Evolutionary conservation across 352 stramenopile genomes (phyloP).

Genomic region (Globisporangium takayamanum): DNA sequence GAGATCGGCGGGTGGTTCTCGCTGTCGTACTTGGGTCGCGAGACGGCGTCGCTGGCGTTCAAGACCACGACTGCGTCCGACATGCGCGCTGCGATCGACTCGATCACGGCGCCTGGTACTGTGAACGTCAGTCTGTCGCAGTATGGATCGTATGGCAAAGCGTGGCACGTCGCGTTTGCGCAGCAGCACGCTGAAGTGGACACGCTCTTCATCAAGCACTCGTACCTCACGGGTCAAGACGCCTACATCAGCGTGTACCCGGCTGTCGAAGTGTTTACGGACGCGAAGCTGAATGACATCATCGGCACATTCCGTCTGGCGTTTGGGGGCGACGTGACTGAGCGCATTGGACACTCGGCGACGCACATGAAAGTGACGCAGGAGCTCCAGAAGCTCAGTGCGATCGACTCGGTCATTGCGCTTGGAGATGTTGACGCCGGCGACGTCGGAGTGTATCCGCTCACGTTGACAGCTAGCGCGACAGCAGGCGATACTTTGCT

Average conservation of each 20-base stretch:
- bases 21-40: constrained; percentile 81
- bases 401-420: constrained; percentile 53
- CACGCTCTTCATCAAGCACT: constrained; percentile 69
- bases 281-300: constrained; percentile 52
- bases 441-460: constrained; percentile 53
- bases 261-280: constrained; percentile 52
- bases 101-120: constrained; percentile 63
- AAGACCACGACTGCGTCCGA: constrained; percentile 71
- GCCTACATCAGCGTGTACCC: constrained; percentile 64
- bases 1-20: constrained; percentile 88
- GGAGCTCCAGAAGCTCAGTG: constrained; percentile 59
- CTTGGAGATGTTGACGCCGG: constrained; percentile 32
- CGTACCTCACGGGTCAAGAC: constrained; percentile 63
- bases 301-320: constrained; percentile 50
- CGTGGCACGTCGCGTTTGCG: constrained; percentile 91
- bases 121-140: constrained; percentile 80
- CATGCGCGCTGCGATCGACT: constrained; percentile 86
- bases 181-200: constrained; percentile 50
- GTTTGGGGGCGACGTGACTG: constrained; percentile 45
- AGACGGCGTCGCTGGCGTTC: constrained; percentile 60
- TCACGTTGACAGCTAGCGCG: constrained; percentile 41
- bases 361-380: constrained; percentile 68
- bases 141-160: constrained; percentile 60
- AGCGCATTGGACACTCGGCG: constrained; percentile 47
- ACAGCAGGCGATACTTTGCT: constrained; percentile 24